Evolutionary conservation across 257 asterid genomes (phyloP).

Genomic region (Misopates orontium): DNA sequence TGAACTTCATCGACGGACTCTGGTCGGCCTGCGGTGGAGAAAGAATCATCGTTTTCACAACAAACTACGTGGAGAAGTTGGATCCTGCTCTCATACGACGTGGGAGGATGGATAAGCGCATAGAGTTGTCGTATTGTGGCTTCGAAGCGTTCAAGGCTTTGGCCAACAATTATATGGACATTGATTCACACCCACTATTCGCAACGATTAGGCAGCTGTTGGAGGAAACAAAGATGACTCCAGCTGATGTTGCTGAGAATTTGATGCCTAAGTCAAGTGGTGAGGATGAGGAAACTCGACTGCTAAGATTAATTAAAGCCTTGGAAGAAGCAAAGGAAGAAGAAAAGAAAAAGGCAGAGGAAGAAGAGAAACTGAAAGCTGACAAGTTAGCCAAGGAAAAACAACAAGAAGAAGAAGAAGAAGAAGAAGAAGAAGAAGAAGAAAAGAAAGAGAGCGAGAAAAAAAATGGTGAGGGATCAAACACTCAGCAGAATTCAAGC

Average conservation of each 20-base stretch:
- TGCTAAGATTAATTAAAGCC: constrained; percentile 43
- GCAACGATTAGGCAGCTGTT: constrained; percentile 26
- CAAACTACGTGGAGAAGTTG: constrained; percentile 51
- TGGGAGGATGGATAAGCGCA: constrained; percentile 64
- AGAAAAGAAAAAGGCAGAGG: constrained; percentile 31
- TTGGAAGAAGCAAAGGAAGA: constrained; percentile 40
- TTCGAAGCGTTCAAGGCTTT: constrained; percentile 42
- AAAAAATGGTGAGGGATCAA: too few species aligned
- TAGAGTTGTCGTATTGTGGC: constrained; percentile 51
- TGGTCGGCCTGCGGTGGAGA: constrained; percentile 69
- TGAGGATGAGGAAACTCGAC: constrained; percentile 31
- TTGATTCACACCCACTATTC: constrained; percentile 34
- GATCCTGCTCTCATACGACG: constrained; percentile 61
- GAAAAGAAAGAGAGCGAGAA: too few species aligned
- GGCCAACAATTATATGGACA: constrained; percentile 36
- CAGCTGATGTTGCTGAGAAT: constrained; percentile 53
- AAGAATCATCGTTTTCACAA: constrained; percentile 56
- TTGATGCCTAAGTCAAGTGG: constrained; percentile 51
- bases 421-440: not conserved
- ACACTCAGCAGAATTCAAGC: not conserved
- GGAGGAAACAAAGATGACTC: constrained; percentile 38
- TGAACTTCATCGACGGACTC: constrained; percentile 69
- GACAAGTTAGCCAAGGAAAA: not conserved
- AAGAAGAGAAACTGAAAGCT: constrained; percentile 19
- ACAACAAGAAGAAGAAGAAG: constrained; percentile 25